These are phyloP conservation scores for Myxozyma nipponensis DNA, from an alignment of 805 yeast species.

Conservation along the genomic window DNA sequence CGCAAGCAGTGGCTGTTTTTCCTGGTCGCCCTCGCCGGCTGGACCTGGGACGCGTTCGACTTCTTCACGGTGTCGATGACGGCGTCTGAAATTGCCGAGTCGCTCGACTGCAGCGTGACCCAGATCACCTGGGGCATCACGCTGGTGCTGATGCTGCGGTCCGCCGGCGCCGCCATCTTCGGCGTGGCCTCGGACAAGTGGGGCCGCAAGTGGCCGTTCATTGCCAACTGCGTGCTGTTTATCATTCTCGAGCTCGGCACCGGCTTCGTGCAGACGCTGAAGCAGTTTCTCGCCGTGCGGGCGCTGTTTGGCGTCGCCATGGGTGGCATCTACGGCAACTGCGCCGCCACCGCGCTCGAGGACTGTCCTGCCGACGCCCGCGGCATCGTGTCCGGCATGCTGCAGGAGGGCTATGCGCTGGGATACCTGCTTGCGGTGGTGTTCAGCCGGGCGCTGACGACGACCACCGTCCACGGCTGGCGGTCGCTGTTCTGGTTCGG, in stretches of 20 bases:
- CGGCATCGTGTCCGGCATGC: slow-evolving; percentile 61
- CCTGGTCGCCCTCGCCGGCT: slow-evolving; percentile 55
- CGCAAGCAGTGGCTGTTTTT: slow-evolving; percentile 59
- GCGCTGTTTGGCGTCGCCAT: slow-evolving; percentile 64
- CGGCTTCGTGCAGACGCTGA: slow-evolving; percentile 58
- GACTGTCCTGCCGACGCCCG: slow-evolving; percentile 58
- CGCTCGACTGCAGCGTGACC: slow-evolving; percentile 45
- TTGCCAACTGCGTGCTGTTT: slow-evolving; percentile 50
- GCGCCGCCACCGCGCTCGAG: slow-evolving; percentile 63
- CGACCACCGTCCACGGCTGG: slow-evolving; percentile 54
- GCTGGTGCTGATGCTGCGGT: slow-evolving; percentile 64
- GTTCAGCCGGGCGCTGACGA: slow-evolving; percentile 56
- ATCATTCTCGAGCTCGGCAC: slow-evolving; percentile 59
- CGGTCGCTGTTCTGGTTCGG: slow-evolving; percentile 70
- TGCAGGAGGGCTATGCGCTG: slow-evolving; percentile 78
- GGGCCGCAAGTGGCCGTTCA: slow-evolving; percentile 68
- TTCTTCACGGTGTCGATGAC: slow-evolving; percentile 61
- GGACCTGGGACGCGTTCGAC: slow-evolving; percentile 74
- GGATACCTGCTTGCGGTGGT: slow-evolving; percentile 64
- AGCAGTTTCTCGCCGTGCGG: slow-evolving; percentile 57
- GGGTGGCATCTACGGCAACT: slow-evolving; percentile 69
- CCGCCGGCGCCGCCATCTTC: slow-evolving; percentile 65
- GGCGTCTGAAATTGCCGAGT: slow-evolving; percentile 48
- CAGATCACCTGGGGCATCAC: slow-evolving; percentile 72
- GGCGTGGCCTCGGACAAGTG: slow-evolving; percentile 59